phyloP scores from a whole-genome alignment of 768 basidiomycete species.

The Tylopilus sp. region DNA sequence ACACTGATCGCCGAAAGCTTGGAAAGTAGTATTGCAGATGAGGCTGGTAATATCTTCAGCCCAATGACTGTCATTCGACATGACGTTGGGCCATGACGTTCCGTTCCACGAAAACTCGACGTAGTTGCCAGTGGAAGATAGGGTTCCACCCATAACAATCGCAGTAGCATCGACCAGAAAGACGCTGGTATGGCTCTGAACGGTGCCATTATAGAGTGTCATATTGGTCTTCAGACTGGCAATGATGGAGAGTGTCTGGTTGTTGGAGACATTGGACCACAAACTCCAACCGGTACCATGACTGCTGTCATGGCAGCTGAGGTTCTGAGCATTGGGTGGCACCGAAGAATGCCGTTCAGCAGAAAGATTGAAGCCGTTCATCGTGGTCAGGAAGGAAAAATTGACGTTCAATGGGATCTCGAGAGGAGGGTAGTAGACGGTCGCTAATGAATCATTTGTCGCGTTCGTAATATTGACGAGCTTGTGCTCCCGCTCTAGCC shows the following conservation, averaged over 20 bases:
- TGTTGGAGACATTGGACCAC: constrained; percentile 5
- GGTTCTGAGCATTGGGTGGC: constrained; percentile 8
- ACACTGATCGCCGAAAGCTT: too few species aligned
- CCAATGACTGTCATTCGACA: constrained; percentile 9
- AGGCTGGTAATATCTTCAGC: too few species aligned
- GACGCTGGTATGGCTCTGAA: too few species aligned
- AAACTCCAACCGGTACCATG: too few species aligned
- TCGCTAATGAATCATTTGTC: too few species aligned
- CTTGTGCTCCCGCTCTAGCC: too few species aligned
- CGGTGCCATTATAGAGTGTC: too few species aligned
- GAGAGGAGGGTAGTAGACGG: constrained; percentile 15
- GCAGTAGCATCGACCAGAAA: constrained; percentile 13
- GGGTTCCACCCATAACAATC: constrained; percentile 6
- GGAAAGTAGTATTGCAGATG: too few species aligned
- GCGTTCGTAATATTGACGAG: too few species aligned
- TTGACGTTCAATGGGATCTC: neutral
- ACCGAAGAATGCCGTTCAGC: constrained; percentile 8
- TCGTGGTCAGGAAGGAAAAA: neutral
- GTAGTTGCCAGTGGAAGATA: too few species aligned
- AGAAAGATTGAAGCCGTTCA: constrained; percentile 18
- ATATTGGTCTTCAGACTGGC: too few species aligned
- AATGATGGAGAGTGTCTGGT: constrained; percentile 11
- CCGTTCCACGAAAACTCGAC: too few species aligned
- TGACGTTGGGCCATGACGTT: constrained; percentile 10
- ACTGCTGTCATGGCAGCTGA: constrained; percentile 9